These are phyloP conservation scores for Podaxis sp. DNA, from an alignment of 768 basidiomycete genomes.

Conservation along the genomic window DNA sequence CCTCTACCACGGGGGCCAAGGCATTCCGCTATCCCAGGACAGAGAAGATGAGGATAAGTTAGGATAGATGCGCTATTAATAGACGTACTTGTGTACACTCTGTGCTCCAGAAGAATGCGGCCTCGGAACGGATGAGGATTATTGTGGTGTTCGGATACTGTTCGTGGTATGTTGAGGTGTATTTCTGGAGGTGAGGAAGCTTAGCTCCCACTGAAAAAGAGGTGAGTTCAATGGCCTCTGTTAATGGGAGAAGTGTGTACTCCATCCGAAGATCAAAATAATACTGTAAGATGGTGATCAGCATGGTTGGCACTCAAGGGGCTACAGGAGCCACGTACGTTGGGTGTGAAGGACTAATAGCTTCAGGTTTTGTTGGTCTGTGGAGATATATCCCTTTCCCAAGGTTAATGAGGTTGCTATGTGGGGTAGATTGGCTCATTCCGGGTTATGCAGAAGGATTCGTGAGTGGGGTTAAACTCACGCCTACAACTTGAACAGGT, in stretches of 20 bases:
- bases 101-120: constrained; percentile 31
- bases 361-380: constrained; percentile 7
- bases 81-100: constrained; percentile 25
- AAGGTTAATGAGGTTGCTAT: constrained; percentile 9
- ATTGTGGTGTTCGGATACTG: constrained; percentile 39
- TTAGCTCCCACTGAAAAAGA: constrained; percentile 36
- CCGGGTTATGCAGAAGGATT: background rate
- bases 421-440: background rate
- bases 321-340: background rate
- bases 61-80: background rate
- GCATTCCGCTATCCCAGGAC: constrained; percentile 19
- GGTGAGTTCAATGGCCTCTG: background rate
- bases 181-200: constrained; percentile 42
- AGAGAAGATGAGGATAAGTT: background rate
- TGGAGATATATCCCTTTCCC: constrained; percentile 22
- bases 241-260: constrained; percentile 23
- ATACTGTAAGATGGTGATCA: constrained; percentile 21
- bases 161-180: constrained; percentile 33
- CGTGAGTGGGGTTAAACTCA: too few species aligned
- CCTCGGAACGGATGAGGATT: constrained; percentile 33
- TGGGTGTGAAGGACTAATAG: background rate
- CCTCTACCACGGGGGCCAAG: constrained; percentile 32
- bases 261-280: constrained; percentile 44
- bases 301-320: background rate
- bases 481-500: too few species aligned